Evolutionary conservation across 495 filamentous ascomycete genomes (phyloP).

Genomic region (Penicillium canariense): DNA sequence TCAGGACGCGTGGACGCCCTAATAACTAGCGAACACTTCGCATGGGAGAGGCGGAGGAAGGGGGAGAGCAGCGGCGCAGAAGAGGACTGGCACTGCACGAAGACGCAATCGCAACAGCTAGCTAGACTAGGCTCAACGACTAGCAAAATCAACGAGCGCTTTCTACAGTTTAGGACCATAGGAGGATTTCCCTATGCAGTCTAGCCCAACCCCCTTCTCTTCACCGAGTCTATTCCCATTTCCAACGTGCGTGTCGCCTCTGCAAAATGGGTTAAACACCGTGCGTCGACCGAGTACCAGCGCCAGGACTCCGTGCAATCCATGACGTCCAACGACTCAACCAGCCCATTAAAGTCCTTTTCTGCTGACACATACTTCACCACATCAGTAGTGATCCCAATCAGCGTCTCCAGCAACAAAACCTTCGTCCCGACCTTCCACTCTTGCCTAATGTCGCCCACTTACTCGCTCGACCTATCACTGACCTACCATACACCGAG

Average conservation of each 20-base stretch:
- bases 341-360: conserved; percentile 40
- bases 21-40: too few relatives aligned
- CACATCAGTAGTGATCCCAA: conserved; percentile 65
- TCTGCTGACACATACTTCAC: conserved; percentile 57
- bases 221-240: conserved; percentile 59
- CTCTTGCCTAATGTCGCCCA: too few relatives aligned
- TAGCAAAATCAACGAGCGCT: conserved; percentile 72
- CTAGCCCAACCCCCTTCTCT: conserved; percentile 37
- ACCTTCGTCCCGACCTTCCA: conserved; percentile 88
- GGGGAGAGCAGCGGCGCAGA: too few relatives aligned
- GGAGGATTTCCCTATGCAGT: conserved; percentile 38
- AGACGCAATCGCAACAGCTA: too few relatives aligned
- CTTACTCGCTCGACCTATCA: too few relatives aligned
- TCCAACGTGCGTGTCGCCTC: conserved; percentile 62
- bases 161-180: conserved; percentile 68
- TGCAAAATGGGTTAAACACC: conserved; percentile 63
- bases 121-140: conserved; percentile 65
- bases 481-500: too few relatives aligned
- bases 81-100: too few relatives aligned
- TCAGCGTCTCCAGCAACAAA: conserved; percentile 67
- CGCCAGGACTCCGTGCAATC: conserved; percentile 62
- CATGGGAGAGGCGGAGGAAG: too few relatives aligned
- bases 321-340: conserved; percentile 28
- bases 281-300: conserved; percentile 12
- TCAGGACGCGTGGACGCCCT: too few relatives aligned